These are phyloP conservation scores for Pseudoturritis turrita DNA, from an alignment of 345 rosid species.

Conservation along the genomic window DNA sequence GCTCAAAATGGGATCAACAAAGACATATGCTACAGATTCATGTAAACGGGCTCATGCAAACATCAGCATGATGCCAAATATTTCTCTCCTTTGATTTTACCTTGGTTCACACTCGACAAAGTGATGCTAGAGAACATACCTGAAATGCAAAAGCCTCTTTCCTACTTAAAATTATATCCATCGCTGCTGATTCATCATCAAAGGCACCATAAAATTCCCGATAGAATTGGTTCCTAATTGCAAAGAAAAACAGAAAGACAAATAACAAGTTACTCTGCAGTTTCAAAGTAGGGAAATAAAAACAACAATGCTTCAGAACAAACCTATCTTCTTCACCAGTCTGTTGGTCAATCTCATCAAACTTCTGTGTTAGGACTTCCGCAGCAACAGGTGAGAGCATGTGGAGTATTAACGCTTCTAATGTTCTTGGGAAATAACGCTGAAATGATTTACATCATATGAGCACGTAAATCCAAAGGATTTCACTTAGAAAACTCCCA, in stretches of 20 bases:
- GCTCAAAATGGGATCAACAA: too few relatives aligned
- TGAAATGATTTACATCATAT: constrained; percentile 33
- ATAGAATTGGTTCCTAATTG: constrained; percentile 70
- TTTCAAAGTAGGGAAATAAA: constrained; percentile 7
- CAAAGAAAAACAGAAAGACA: constrained; percentile 6
- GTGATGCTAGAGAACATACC: constrained; percentile 41
- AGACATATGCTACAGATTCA: too few relatives aligned
- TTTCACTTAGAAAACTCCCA: neutral
- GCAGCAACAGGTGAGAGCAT: constrained; percentile 81
- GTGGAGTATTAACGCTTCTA: constrained; percentile 79
- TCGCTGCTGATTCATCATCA: constrained; percentile 82
- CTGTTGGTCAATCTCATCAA: constrained; percentile 70
- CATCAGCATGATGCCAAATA: neutral
- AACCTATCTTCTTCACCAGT: constrained; percentile 63
- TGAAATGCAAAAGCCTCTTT: constrained; percentile 71
- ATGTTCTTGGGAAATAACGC: constrained; percentile 84
- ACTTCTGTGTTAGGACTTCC: constrained; percentile 75
- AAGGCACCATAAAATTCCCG: constrained; percentile 66
- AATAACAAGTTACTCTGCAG: neutral
- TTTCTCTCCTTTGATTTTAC: neutral
- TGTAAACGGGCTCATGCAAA: neutral
- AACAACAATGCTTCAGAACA: neutral
- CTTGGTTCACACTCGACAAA: neutral
- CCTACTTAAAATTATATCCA: constrained; percentile 71
- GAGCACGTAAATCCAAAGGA: neutral